phyloP scores from a whole-genome alignment of 106 monocot species.

The Phalaenopsis aphrodite region DNA sequence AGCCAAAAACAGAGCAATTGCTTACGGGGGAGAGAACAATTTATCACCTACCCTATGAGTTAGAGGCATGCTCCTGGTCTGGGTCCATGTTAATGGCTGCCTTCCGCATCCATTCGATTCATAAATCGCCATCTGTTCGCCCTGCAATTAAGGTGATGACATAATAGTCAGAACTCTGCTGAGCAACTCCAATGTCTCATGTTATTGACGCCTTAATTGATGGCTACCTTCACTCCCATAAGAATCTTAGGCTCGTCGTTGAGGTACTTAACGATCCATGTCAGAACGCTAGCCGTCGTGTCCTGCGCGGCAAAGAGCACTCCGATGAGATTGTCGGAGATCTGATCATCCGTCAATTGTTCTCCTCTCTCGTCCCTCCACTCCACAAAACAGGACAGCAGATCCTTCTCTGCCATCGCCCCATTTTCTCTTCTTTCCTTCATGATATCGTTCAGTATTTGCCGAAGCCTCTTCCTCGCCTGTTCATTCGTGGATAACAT shows the following conservation, averaged over 20 bases:
- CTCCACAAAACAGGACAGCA: slow-evolving; percentile 49
- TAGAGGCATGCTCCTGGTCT: slow-evolving; percentile 62
- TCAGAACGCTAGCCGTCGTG: slow-evolving; percentile 76
- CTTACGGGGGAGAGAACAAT: background rate
- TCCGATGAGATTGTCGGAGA: slow-evolving; percentile 83
- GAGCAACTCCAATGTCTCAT: no score
- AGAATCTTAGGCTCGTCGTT: slow-evolving; percentile 59
- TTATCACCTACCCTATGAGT: slow-evolving; percentile 53
- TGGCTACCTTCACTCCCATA: slow-evolving; percentile 51
- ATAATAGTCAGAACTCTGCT: no score
- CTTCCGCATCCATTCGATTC: slow-evolving; percentile 37
- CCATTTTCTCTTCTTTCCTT: slow-evolving; percentile 40
- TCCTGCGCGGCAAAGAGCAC: slow-evolving; percentile 87
- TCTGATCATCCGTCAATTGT: slow-evolving; percentile 55
- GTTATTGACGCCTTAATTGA: no score
- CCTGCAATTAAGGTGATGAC: slow-evolving; percentile 18
- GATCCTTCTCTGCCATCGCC: slow-evolving; percentile 17
- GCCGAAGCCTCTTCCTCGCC: slow-evolving; percentile 57
- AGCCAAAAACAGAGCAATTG: no score
- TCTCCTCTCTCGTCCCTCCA: slow-evolving; percentile 21
- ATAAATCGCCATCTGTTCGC: slow-evolving; percentile 54
- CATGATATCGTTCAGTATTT: slow-evolving; percentile 53
- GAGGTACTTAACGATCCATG: slow-evolving; percentile 88
- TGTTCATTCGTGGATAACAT: background rate
- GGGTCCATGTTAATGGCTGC: slow-evolving; percentile 60